These are phyloP conservation scores for Penicillium brevicompactum DNA, from an alignment of 2,329 filamentous ascomycete species.

Conservation along the genomic window DNA sequence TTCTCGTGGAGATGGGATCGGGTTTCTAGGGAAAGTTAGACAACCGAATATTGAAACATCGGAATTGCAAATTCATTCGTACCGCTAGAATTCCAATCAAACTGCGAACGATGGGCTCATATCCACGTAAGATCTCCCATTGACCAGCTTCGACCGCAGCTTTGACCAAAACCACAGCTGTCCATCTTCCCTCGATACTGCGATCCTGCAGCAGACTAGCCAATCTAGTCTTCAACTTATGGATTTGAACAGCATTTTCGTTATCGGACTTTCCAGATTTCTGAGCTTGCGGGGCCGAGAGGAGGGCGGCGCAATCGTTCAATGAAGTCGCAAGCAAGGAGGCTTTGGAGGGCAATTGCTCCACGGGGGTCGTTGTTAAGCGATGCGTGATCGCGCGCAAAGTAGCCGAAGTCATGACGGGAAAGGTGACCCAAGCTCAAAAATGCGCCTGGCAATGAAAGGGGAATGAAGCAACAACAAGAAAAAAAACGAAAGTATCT, in stretches of 20 bases:
- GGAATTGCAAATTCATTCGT: constrained; percentile 21
- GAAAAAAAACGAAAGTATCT: constrained; percentile 6
- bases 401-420: constrained; percentile 33
- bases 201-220: constrained; percentile 77
- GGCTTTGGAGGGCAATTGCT: constrained; percentile 72
- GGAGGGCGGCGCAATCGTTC: constrained; percentile 56
- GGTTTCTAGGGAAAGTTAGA: constrained; percentile 61
- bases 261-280: constrained; percentile 63
- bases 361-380: constrained; percentile 70
- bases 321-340: constrained; percentile 65
- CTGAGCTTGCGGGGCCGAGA: constrained; percentile 64
- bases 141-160: constrained; percentile 79
- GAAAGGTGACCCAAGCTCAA: neutral
- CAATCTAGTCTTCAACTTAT: constrained; percentile 79
- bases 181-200: constrained; percentile 72
- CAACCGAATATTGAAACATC: constrained; percentile 3
- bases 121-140: constrained; percentile 75
- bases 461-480: neutral
- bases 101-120: constrained; percentile 75
- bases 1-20: constrained; percentile 74
- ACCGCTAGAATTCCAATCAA: constrained; percentile 74
- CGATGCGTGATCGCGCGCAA: constrained; percentile 49
- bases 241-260: constrained; percentile 70
- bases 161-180: constrained; percentile 77
- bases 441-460: neutral